These are phyloP conservation scores for Stentor roeselii DNA, from an alignment of 73 alveolate genomes.

Conservation along the genomic window DNA sequence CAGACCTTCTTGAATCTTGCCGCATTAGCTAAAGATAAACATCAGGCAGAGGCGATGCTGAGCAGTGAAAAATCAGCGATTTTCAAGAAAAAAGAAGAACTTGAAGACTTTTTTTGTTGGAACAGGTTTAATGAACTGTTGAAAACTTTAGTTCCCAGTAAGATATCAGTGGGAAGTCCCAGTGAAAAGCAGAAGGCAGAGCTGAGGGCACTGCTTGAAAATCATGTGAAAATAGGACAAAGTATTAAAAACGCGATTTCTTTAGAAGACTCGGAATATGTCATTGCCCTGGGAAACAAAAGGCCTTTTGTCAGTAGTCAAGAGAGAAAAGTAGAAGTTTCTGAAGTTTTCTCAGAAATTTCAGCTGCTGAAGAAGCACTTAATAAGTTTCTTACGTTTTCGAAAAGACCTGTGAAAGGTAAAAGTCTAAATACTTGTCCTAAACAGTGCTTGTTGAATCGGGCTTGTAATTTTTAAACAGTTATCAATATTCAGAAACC, in stretches of 20 bases:
- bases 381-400: neutral
- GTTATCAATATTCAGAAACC: neutral
- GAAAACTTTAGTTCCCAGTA: neutral
- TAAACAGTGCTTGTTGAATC: neutral
- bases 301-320: neutral
- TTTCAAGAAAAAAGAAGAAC: neutral
- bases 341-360: neutral
- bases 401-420: neutral
- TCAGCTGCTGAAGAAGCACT: neutral
- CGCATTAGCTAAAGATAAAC: neutral
- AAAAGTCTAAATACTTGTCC: neutral
- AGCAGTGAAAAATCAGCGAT: neutral
- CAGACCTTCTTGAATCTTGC: neutral
- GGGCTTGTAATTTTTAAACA: neutral
- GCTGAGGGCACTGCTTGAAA: neutral
- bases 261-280: constrained; percentile 2
- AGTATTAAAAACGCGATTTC: neutral
- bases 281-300: neutral
- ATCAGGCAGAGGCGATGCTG: constrained; percentile 3
- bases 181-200: neutral
- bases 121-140: neutral
- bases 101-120: neutral
- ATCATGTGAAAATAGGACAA: neutral
- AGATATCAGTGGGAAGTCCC: neutral
- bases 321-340: neutral